Evolutionary conservation across 352 stramenopile species (phyloP), one percentile per base, ranked within the genome.

Genomic region (Pythium plurisporium): DNA sequence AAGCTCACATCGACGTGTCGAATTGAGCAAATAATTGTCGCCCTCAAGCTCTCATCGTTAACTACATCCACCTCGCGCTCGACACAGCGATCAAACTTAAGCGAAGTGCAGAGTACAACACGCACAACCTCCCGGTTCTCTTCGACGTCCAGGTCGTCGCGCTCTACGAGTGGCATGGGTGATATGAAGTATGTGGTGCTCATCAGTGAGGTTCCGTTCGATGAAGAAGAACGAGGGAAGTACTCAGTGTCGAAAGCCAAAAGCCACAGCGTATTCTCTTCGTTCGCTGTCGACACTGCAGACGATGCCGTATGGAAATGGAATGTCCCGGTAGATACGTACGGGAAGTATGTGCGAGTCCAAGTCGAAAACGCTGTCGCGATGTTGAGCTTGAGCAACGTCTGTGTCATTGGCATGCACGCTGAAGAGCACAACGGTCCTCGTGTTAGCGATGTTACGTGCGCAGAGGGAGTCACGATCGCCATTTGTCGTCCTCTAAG

Each of bases 201-300:
- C 38, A 71, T 89, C 30, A 86, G 78, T 22, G 66, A 80, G 27
- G 64, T 67, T 12, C 68, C 65, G 9, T 92, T 91, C 33, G 79
- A 87, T n/a, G 52, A 55, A 0, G 76, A 90, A 19, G 64, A 81
- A 27, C 74, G 72, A 12, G 82, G 82, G 17, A 89, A 87, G 44
- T 81, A 87, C 44, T 66, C 77, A 7, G 73, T 91, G 0, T 59
- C 73, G 0, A 70, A 73, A 29, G 69, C 80, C 2, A 85, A 76
- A 55, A 50, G 54, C 1, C 73, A 86, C 10, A 90, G 80, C 47
- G 64, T 78, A 14, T 69, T 79, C 41, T 70, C 57, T 1, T 70
- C 67, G 4, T 81, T 86, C 30, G 73, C 33, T 2, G 19, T 81
- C 22, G 34, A 47, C 27, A 20, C 49, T 6, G 45, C 59, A 12